Evolutionary conservation across 1,284 basidiomycete genomes (phyloP).

Genomic region (Ustilago bromivora): DNA sequence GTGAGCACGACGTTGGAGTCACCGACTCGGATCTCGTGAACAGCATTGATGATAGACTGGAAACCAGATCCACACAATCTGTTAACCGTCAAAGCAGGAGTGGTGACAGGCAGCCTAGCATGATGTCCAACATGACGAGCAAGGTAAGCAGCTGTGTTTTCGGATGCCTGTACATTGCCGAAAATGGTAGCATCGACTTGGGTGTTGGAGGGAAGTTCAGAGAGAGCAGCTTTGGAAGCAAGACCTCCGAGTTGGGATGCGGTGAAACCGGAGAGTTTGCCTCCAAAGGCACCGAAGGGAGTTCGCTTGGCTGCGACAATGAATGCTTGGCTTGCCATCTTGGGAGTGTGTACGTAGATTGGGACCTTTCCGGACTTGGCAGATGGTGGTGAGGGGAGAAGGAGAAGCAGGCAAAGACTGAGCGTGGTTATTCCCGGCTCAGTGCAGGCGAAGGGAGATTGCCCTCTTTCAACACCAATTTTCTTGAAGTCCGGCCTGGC

Average conservation of each 20-base stretch:
- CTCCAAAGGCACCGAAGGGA: slow-evolving; percentile 74
- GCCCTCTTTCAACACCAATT: background rate
- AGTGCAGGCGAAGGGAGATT: background rate
- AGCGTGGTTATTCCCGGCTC: slow-evolving; percentile 5
- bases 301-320: slow-evolving; percentile 72
- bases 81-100: slow-evolving; percentile 74
- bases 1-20: slow-evolving; percentile 88
- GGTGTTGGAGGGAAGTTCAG: slow-evolving; percentile 70
- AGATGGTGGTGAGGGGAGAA: background rate
- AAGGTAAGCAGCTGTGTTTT: slow-evolving; percentile 83
- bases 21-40: slow-evolving; percentile 88
- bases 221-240: slow-evolving; percentile 73
- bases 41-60: slow-evolving; percentile 92
- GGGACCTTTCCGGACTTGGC: background rate
- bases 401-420: background rate
- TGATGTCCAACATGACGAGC: slow-evolving; percentile 92
- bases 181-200: slow-evolving; percentile 71
- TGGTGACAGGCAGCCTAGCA: slow-evolving; percentile 76
- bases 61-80: slow-evolving; percentile 95
- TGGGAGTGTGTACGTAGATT: background rate
- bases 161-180: slow-evolving; percentile 64
- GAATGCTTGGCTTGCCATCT: slow-evolving; percentile 61
- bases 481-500: slow-evolving; percentile 9
- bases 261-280: slow-evolving; percentile 68
- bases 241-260: slow-evolving; percentile 72